These are phyloP conservation scores for Russula abietina DNA, from an alignment of 768 basidiomycete genomes.

Conservation along the genomic window DNA sequence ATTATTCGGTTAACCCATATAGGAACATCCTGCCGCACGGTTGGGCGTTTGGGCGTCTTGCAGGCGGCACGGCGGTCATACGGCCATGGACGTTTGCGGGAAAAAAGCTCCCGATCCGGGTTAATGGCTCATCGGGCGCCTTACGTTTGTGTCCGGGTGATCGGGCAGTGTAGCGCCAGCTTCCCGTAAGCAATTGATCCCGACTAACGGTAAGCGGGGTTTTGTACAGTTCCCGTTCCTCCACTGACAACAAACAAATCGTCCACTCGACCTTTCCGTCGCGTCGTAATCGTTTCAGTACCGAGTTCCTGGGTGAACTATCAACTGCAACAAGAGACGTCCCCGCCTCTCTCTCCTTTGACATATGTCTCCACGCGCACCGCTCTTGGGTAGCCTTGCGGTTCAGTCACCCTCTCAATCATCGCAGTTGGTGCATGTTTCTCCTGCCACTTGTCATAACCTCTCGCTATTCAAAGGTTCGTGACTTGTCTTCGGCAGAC, in stretches of 20 bases:
- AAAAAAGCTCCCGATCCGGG: slow-evolving; percentile 19
- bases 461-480: slow-evolving; percentile 74
- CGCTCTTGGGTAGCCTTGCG: slow-evolving; percentile 59
- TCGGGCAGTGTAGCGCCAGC: slow-evolving; percentile 21
- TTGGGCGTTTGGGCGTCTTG: slow-evolving; percentile 14
- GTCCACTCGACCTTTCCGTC: too few species aligned
- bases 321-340: neutral
- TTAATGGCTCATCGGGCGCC: slow-evolving; percentile 9
- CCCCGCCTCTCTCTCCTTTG: neutral
- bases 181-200: slow-evolving; percentile 21
- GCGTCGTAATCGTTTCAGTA: neutral
- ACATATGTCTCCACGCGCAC: slow-evolving; percentile 36
- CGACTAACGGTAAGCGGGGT: neutral
- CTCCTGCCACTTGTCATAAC: slow-evolving; percentile 66
- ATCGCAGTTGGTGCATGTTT: slow-evolving; percentile 64
- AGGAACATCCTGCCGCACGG: slow-evolving; percentile 4
- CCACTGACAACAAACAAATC: neutral
- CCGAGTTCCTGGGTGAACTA: slow-evolving; percentile 10
- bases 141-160: slow-evolving; percentile 18
- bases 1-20: slow-evolving; percentile 2
- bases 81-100: neutral
- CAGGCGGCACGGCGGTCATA: slow-evolving; percentile 6
- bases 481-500: slow-evolving; percentile 2
- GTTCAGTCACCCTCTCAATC: slow-evolving; percentile 56
- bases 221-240: neutral